Conservation (phyloP, 2,329 filamentous ascomycete genomes). For the Talaromyces marneffei region DNA sequence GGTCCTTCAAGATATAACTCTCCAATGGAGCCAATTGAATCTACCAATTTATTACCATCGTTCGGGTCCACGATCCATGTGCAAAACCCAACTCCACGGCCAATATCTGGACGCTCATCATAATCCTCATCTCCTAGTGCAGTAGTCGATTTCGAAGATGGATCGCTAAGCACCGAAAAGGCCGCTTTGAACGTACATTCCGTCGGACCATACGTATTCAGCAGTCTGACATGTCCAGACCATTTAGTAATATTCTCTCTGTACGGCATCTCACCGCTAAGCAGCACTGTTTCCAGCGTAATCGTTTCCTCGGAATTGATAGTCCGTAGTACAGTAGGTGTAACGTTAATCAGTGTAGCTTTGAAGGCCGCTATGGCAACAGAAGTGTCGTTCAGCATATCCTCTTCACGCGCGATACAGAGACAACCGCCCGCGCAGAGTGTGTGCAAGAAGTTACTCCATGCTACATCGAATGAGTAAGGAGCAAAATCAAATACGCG, state of each 20-base stretch:
- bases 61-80: slow-evolving; percentile 5
- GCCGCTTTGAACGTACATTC: slow-evolving; percentile 5
- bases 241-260: slow-evolving; percentile 4
- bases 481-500: slow-evolving; percentile 9
- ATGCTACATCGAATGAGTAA: slow-evolving; percentile 11
- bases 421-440: slow-evolving; percentile 1
- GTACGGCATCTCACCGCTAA: slow-evolving; percentile 7
- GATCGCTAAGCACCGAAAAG: not conserved
- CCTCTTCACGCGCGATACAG: slow-evolving; percentile 6
- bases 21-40: slow-evolving; percentile 68
- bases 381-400: slow-evolving; percentile 4
- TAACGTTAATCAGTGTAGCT: slow-evolving; percentile 4
- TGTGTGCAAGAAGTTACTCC: slow-evolving; percentile 7
- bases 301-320: not conserved
- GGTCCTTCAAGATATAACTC: slow-evolving; percentile 79
- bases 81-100: slow-evolving; percentile 1
- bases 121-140: not conserved
- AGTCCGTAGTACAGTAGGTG: not conserved
- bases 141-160: not conserved
- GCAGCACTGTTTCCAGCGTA: not conserved
- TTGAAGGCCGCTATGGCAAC: not conserved
- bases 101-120: slow-evolving; percentile 1
- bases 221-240: not conserved
- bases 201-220: slow-evolving; percentile 4
- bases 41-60: slow-evolving; percentile 48